phyloP scores from a whole-genome alignment of 169 alveolate species.

The Theileria parva region DNA sequence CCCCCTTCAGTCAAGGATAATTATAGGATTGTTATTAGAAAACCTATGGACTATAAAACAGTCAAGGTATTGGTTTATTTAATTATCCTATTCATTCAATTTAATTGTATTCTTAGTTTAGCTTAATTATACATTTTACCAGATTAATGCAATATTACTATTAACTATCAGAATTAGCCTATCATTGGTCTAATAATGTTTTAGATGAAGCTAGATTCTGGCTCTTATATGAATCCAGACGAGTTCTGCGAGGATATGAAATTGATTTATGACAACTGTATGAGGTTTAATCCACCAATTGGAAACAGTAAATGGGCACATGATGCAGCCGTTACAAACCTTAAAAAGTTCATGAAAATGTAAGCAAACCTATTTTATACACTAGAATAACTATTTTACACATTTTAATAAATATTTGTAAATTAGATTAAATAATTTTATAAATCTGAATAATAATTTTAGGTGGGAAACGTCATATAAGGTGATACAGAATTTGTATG shows the following conservation, averaged over 20 bases:
- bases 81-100: neutral
- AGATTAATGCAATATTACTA: neutral
- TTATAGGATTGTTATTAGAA: conserved; percentile 38
- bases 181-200: neutral
- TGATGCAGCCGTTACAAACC: conserved; percentile 59
- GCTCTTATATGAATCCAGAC: conserved; percentile 33
- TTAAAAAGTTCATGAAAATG: conserved; percentile 45
- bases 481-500: conserved; percentile 4
- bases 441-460: neutral
- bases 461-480: conserved; percentile 45
- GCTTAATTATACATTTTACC: neutral
- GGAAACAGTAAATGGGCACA: conserved; percentile 62
- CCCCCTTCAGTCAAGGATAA: conserved; percentile 57
- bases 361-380: neutral
- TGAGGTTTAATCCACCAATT: conserved; percentile 61
- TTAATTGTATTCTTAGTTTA: neutral
- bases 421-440: neutral
- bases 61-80: conserved; percentile 28
- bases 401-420: no score
- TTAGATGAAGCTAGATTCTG: conserved; percentile 29
- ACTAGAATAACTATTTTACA: no score
- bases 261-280: conserved; percentile 64
- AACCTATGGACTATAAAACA: conserved; percentile 66
- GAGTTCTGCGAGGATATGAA: conserved; percentile 61
- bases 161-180: neutral